Conservation (phyloP, 2,329 filamentous ascomycete genomes). For the Penicillium hesseltinei region DNA sequence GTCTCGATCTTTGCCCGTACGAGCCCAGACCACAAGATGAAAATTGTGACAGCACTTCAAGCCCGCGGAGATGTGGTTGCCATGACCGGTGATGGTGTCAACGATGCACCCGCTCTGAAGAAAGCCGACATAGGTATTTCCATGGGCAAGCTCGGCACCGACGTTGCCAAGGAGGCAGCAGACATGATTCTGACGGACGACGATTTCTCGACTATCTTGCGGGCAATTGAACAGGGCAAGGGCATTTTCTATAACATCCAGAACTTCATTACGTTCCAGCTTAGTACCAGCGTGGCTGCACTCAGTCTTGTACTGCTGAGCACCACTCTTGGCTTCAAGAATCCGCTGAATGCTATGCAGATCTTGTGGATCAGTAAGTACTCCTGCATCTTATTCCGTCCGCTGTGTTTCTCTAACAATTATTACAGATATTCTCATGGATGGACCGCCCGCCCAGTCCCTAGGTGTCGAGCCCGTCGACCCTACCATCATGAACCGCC, state of each 20-base stretch:
- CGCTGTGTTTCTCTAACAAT: slow-evolving; percentile 26
- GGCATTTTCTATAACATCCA: slow-evolving; percentile 99
- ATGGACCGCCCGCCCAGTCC: slow-evolving; percentile 94
- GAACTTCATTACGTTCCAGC: slow-evolving; percentile 97
- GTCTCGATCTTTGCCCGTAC: slow-evolving; percentile 96
- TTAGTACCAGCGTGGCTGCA: slow-evolving; percentile 93
- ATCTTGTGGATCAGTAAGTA: slow-evolving; percentile 98
- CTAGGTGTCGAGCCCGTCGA: slow-evolving; percentile 94
- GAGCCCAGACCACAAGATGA: slow-evolving; percentile 96
- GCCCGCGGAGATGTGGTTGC: slow-evolving; percentile 93
- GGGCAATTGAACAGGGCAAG: slow-evolving; percentile 97
- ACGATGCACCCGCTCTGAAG: slow-evolving; percentile 94
- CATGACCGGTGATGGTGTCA: slow-evolving; percentile 98
- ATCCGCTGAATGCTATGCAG: slow-evolving; percentile 97
- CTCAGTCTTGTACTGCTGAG: slow-evolving; percentile 88
- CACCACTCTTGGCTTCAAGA: slow-evolving; percentile 88
- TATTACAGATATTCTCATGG: slow-evolving; percentile 90
- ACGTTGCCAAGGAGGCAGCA: slow-evolving; percentile 92
- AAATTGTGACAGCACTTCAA: slow-evolving; percentile 89
- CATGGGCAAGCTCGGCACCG: slow-evolving; percentile 92
- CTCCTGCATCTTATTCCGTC: background rate
- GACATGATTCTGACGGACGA: slow-evolving; percentile 88
- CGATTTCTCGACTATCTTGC: slow-evolving; percentile 87
- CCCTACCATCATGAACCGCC: slow-evolving; percentile 86
- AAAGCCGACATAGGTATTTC: slow-evolving; percentile 97